These are phyloP conservation scores for Venturia asperata DNA, from an alignment of 2,329 filamentous ascomycete species.

Conservation along the genomic window DNA sequence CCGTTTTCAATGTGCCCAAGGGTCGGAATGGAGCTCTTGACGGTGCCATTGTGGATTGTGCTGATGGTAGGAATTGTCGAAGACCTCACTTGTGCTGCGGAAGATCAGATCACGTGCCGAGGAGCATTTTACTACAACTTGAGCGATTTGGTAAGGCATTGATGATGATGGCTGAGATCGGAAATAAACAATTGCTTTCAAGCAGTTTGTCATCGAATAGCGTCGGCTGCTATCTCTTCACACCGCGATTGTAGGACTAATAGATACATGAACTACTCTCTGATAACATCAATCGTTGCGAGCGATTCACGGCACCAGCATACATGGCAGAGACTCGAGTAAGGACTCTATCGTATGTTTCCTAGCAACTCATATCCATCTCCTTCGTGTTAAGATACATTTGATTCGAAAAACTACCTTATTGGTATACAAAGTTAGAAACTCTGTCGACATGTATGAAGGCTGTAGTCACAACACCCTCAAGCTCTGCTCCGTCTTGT, in stretches of 20 bases:
- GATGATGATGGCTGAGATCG: too few relatives aligned
- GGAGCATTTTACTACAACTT: too few relatives aligned
- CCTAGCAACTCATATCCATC: too few relatives aligned
- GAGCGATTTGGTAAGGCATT: too few relatives aligned
- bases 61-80: not conserved
- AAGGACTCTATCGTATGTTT: too few relatives aligned
- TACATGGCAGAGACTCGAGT: too few relatives aligned
- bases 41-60: constrained; percentile 16
- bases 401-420: not conserved
- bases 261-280: too few relatives aligned
- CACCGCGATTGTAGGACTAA: too few relatives aligned
- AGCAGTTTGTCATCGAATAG: too few relatives aligned
- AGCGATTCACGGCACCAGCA: not conserved
- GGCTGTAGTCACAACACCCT: not conserved
- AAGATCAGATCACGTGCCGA: constrained; percentile 1
- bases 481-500: not conserved
- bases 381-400: not conserved
- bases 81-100: not conserved
- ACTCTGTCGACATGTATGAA: not conserved
- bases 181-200: too few relatives aligned
- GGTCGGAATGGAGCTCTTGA: constrained; percentile 14
- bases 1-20: constrained; percentile 12
- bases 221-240: too few relatives aligned
- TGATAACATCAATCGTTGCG: too few relatives aligned
- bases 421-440: not conserved